phyloP scores from a whole-genome alignment of 306 rosid species.

The Acacia confusa region DNA sequence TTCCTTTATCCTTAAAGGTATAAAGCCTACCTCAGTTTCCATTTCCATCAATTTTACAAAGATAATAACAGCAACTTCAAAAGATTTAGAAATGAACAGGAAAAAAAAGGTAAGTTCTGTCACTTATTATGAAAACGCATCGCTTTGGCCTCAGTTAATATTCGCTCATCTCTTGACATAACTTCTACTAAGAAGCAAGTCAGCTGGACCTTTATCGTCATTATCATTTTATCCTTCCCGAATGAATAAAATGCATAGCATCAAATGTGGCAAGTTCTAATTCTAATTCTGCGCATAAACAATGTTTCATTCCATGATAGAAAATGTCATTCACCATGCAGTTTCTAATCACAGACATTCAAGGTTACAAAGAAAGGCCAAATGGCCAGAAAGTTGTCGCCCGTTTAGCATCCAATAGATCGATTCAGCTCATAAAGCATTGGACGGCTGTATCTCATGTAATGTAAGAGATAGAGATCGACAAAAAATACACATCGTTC shows the following conservation, averaged over 20 bases:
- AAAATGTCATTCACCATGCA: background rate
- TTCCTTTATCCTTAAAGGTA: background rate
- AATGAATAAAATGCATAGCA: background rate
- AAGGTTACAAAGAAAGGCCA: background rate
- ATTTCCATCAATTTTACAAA: background rate
- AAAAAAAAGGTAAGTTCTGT: background rate
- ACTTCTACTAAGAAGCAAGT: background rate
- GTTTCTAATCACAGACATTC: background rate
- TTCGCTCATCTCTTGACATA: background rate
- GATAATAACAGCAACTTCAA: background rate
- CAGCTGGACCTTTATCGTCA: background rate
- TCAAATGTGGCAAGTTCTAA: background rate
- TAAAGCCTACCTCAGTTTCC: background rate
- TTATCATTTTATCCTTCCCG: background rate
- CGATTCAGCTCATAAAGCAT: slow-evolving; percentile 2
- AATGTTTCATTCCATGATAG: background rate
- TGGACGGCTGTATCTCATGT: too few relatives aligned
- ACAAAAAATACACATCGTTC: background rate
- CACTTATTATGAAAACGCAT: background rate
- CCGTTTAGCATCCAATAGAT: background rate
- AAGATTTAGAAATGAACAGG: background rate
- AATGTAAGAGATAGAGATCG: background rate
- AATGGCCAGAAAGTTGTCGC: background rate
- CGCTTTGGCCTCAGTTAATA: background rate
- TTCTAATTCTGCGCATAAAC: background rate